A percentile compares a stretch with the other conserved stretches of the same genome.
These are phyloP conservation scores for Pholiota conissans DNA, from an alignment of 768 basidiomycete species.

Conservation along the genomic window DNA sequence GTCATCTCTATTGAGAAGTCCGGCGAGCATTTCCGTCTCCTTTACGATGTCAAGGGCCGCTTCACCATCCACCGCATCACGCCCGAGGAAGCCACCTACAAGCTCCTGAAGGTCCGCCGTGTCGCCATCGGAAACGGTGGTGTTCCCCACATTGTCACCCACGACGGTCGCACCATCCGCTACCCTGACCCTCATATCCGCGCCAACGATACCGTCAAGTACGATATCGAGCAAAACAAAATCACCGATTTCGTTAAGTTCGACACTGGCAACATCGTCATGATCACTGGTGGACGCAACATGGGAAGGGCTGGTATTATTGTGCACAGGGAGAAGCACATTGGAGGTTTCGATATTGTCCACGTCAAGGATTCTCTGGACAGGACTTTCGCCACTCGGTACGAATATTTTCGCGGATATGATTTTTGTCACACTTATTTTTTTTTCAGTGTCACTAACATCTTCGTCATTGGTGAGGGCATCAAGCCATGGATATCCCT, in stretches of 20 bases:
- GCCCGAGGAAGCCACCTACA: constrained; percentile 94
- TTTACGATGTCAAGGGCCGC: constrained; percentile 99
- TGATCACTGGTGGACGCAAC: constrained; percentile 99
- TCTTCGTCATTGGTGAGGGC: constrained; percentile 97
- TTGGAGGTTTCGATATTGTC: constrained; percentile 98
- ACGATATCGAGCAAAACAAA: constrained; percentile 93
- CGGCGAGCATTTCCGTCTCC: constrained; percentile 97
- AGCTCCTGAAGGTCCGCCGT: constrained; percentile 92
- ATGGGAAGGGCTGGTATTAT: constrained; percentile 98
- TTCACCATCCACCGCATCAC: constrained; percentile 99
- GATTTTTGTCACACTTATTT: not conserved
- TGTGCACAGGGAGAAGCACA: constrained; percentile 94
- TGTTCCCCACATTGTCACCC: constrained; percentile 96
- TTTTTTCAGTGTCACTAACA: constrained; percentile 79
- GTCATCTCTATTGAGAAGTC: constrained; percentile 98
- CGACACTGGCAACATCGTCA: constrained; percentile 95
- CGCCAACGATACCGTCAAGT: constrained; percentile 98
- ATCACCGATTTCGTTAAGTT: constrained; percentile 93
- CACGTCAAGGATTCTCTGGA: constrained; percentile 96
- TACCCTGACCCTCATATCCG: constrained; percentile 96
- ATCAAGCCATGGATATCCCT: constrained; percentile 95
- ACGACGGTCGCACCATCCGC: constrained; percentile 99
- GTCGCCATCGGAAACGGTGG: constrained; percentile 91
- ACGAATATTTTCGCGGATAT: constrained; percentile 26
- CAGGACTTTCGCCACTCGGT: constrained; percentile 97